phyloP scores from a whole-genome alignment of 2,329 filamentous ascomycete genomes.

The Fusarium succisae region DNA sequence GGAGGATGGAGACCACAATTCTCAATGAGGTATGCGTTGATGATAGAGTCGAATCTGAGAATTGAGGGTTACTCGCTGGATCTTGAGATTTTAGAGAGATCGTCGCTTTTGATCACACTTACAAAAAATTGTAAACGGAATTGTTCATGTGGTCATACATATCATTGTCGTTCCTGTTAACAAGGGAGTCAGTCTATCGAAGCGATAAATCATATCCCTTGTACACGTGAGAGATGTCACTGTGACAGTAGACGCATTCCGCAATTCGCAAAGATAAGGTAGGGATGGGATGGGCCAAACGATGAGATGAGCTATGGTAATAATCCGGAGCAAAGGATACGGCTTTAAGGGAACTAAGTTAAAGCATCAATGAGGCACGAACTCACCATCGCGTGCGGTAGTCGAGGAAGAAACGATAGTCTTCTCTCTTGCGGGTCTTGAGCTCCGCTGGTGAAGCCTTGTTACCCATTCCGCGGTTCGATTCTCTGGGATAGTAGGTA shows the following conservation, averaged over 20 bases:
- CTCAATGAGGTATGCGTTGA: slow-evolving; percentile 88
- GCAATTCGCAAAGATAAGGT: not conserved
- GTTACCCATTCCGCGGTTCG: slow-evolving; percentile 20
- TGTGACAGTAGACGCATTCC: slow-evolving; percentile 7
- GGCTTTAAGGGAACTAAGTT: not conserved
- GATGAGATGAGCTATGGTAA: not conserved
- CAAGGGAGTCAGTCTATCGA: slow-evolving; percentile 24
- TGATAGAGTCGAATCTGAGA: slow-evolving; percentile 81
- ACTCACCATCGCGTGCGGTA: slow-evolving; percentile 86
- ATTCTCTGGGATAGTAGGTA: not conserved
- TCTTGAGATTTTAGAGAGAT: not conserved
- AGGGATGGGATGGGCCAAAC: not conserved
- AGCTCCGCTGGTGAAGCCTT: slow-evolving; percentile 46
- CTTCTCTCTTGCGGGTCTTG: slow-evolving; percentile 71
- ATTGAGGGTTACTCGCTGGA: not conserved
- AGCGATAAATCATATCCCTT: slow-evolving; percentile 9
- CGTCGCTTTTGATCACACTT: slow-evolving; percentile 36
- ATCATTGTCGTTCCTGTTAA: slow-evolving; percentile 84
- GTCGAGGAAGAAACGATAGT: slow-evolving; percentile 82
- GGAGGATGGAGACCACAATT: slow-evolving; percentile 78
- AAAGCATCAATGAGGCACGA: slow-evolving; percentile 1
- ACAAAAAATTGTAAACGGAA: slow-evolving; percentile 84
- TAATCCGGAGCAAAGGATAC: not conserved
- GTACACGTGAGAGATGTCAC: not conserved
- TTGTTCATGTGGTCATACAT: slow-evolving; percentile 97